Base-by-base conservation (phyloP, 768 basidiomycete genomes). In the Butyriboletus loyo region DNA sequence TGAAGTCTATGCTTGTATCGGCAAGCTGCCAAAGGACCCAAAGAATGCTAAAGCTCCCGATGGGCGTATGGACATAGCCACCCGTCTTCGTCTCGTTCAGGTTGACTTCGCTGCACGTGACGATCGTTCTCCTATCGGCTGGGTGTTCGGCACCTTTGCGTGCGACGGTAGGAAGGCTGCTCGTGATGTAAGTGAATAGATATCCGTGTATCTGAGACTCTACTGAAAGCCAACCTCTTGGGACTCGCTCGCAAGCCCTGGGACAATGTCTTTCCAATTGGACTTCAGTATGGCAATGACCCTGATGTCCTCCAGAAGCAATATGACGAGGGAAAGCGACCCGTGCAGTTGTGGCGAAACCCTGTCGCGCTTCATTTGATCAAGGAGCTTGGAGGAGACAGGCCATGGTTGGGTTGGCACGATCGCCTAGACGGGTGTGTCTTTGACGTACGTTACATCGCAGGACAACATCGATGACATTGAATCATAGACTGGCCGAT, bases 381-480 rank as follows among this genome's bases (percentile, higher is more conserved):
- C 24, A 5, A 42, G 5, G 38, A n/a, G 13, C 49, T 49, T n/a
- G 7, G 9, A 9, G 49, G 31, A 32, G 5, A 42, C 5, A 42
- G 49, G 19, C 49, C 49, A n/a, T 50, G 49, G 49, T 42, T 50
- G 32, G 49, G 49, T 27, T 50, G 49, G 49, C 49, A 50, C 31
- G 39, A 50, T 9, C 49, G 49, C 9, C 24, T 50, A 4, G 31
- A 43, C 24, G 49, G 49, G 49, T 42, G 24, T n/a, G 49, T 24
- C 15, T 31, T 32, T 31, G 19, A 30, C 48, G 13, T 25, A 22
- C 5, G 9, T 11, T 17, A 32, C 30, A 22, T 19, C 8, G 1
- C 3, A 4, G 38, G 21, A 32, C 30, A 14, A 5, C 7, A 19
- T 17, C 25, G 30, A 49, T 3, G 21, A 13, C 11, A 21, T 15